Percentiles rank a stretch among this genome's conserved stretches.
Conservation (phyloP, 2,329 filamentous ascomycete species). For the Golovinomyces cichoracearum region DNA sequence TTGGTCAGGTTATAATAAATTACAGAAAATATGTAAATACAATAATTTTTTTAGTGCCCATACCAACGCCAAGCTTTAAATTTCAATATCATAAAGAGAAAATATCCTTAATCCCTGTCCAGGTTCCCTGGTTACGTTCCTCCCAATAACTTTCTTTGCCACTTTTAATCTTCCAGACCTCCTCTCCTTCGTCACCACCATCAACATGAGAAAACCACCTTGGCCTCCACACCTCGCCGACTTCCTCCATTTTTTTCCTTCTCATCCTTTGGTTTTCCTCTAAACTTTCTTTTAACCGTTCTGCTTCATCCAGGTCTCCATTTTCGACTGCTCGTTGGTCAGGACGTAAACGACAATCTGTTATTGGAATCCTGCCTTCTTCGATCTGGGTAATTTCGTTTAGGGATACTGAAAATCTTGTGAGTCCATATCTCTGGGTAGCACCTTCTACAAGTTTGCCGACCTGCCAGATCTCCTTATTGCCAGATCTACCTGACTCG, state of each 20-base stretch:
- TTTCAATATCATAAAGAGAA: constrained; percentile 10
- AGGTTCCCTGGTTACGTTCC: constrained; percentile 41
- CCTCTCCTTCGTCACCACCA: constrained; percentile 31
- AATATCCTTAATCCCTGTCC: constrained; percentile 30
- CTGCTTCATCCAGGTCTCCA: constrained; percentile 58
- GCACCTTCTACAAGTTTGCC: constrained; percentile 58
- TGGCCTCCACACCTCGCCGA: constrained; percentile 45
- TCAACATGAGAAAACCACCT: constrained; percentile 59
- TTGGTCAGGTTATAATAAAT: too few relatives aligned
- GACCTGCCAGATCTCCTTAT: constrained; percentile 50
- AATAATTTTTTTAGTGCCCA: neutral
- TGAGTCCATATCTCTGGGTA: constrained; percentile 62
- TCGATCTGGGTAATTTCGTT: constrained; percentile 76
- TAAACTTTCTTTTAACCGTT: constrained; percentile 54
- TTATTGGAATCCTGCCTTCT: constrained; percentile 44
- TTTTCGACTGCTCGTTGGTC: constrained; percentile 70
- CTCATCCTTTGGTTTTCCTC: constrained; percentile 66
- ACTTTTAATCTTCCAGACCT: constrained; percentile 48
- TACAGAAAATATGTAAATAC: neutral
- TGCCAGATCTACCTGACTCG: constrained; percentile 32
- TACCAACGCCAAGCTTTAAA: neutral
- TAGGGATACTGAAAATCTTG: constrained; percentile 56
- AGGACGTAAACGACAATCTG: constrained; percentile 59
- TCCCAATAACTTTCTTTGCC: constrained; percentile 92
- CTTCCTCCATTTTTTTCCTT: constrained; percentile 48